These are phyloP conservation scores for Glomus cerebriforme DNA, from an alignment of 192 early-diverging fungal genomes.

Conservation along the genomic window DNA sequence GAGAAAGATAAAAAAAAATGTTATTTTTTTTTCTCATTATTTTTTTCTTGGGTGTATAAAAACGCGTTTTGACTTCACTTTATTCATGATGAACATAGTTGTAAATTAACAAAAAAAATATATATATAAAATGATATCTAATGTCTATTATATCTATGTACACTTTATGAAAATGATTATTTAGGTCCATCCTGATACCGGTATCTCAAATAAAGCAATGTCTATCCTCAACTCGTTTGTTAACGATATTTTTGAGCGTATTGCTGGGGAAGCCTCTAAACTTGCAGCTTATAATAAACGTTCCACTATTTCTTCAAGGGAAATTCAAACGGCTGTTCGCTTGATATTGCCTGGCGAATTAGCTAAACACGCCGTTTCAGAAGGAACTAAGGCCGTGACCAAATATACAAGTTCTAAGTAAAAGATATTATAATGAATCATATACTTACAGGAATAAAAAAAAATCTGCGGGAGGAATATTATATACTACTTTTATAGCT, in stretches of 20 bases:
- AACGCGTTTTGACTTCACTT: too few relatives aligned
- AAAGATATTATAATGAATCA: background rate
- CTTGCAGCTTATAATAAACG: conserved; percentile 93
- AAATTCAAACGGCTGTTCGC: conserved; percentile 84
- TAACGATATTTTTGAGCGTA: conserved; percentile 97
- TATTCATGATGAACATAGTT: background rate
- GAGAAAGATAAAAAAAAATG: background rate
- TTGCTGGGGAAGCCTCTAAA: conserved; percentile 82
- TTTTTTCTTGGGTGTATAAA: too few relatives aligned
- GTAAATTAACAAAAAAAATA: background rate
- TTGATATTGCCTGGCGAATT: conserved; percentile 80
- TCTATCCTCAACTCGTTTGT: conserved; percentile 94
- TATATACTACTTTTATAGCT: background rate
- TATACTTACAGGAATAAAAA: background rate
- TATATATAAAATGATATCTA: background rate
- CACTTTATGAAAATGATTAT: background rate
- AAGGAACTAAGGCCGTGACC: conserved; percentile 97
- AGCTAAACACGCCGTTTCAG: conserved; percentile 96
- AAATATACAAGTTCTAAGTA: conserved; percentile 89
- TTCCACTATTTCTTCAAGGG: conserved; percentile 93
- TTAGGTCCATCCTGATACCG: conserved; percentile 85
- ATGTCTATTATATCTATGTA: background rate
- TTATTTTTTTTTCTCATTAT: background rate
- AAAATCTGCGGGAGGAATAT: background rate
- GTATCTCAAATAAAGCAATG: conserved; percentile 98